A percentile compares a stretch with the other conserved stretches of the same genome.
phyloP scores from a whole-genome alignment of 805 yeast genomes.

The Wickerhamiella vanderwaltii region DNA sequence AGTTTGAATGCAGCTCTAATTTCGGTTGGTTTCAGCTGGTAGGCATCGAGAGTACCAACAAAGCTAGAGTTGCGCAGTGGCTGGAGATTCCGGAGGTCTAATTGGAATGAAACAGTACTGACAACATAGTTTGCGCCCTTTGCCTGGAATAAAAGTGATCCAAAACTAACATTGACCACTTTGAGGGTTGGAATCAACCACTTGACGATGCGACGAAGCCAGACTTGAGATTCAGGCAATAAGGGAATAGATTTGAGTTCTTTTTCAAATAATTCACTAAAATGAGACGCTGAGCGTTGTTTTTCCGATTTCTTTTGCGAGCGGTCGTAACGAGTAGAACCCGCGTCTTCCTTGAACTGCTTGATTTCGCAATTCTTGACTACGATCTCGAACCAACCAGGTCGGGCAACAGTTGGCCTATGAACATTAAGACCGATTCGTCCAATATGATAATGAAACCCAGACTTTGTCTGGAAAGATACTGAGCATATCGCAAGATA shows the following conservation, averaged over 20 bases:
- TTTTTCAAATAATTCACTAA: neutral
- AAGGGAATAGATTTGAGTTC: conserved; percentile 16
- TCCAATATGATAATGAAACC: conserved; percentile 28
- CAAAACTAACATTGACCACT: conserved; percentile 23
- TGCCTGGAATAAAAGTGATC: conserved; percentile 21
- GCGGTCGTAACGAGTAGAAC: conserved; percentile 1
- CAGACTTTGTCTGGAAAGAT: conserved; percentile 26
- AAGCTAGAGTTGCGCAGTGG: conserved; percentile 20
- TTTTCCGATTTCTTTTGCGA: neutral
- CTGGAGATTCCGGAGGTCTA: conserved; percentile 25
- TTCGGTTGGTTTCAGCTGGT: conserved; percentile 22
- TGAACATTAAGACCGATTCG: conserved; percentile 28
- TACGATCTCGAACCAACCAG: conserved; percentile 30
- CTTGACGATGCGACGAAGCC: conserved; percentile 12
- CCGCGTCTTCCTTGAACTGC: conserved; percentile 10
- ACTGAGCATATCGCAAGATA: conserved; percentile 31
- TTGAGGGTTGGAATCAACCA: conserved; percentile 20
- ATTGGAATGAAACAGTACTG: conserved; percentile 22
- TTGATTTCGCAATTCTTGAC: conserved; percentile 26
- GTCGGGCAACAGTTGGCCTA: conserved; percentile 32
- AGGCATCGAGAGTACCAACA: conserved; percentile 28
- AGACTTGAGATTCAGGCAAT: conserved; percentile 13
- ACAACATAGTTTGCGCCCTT: conserved; percentile 22
- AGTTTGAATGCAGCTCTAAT: conserved; percentile 23
- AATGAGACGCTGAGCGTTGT: neutral